A percentile compares a stretch with the other conserved stretches of the same genome.
phyloP scores from a whole-genome alignment of 169 alveolate species.

The Eimeria nieschulzi region DNA sequence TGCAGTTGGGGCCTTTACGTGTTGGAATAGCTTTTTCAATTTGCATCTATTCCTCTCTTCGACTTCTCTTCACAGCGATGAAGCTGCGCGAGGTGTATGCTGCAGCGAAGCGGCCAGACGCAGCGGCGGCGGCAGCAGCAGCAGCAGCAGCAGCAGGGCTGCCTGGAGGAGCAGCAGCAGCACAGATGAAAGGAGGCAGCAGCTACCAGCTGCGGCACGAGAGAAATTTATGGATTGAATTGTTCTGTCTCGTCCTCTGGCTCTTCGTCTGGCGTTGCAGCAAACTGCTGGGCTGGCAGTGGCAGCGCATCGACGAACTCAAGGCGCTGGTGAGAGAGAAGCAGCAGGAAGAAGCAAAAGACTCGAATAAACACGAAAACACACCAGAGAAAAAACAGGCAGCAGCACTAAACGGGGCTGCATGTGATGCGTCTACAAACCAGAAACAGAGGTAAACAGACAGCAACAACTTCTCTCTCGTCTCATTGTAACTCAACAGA shows the following conservation, averaged over 20 bases:
- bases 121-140: conserved; percentile 37
- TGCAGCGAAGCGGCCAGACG: conserved; percentile 3
- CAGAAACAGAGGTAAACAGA: too few relatives aligned
- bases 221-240: conserved; percentile 21
- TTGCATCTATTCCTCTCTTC: neutral
- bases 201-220: conserved; percentile 41
- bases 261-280: conserved; percentile 25
- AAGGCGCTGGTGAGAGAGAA: neutral
- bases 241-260: conserved; percentile 41
- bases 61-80: neutral
- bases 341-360: neutral
- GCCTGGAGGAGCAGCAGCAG: neutral
- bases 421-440: too few relatives aligned
- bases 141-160: neutral
- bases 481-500: too few relatives aligned
- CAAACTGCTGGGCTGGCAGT: neutral
- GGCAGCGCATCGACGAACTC: conserved; percentile 19
- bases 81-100: conserved; percentile 50
- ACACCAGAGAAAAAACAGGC: neutral
- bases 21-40: conserved; percentile 6
- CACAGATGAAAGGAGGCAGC: neutral
- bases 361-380: neutral
- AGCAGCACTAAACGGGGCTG: too few relatives aligned
- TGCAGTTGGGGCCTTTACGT: conserved; percentile 6
- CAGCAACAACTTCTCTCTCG: too few relatives aligned